Percentiles rank a stretch among this genome's conserved stretches.
These are phyloP conservation scores for Limnanthes douglasii DNA, from an alignment of 345 rosid genomes.

Conservation along the genomic window DNA sequence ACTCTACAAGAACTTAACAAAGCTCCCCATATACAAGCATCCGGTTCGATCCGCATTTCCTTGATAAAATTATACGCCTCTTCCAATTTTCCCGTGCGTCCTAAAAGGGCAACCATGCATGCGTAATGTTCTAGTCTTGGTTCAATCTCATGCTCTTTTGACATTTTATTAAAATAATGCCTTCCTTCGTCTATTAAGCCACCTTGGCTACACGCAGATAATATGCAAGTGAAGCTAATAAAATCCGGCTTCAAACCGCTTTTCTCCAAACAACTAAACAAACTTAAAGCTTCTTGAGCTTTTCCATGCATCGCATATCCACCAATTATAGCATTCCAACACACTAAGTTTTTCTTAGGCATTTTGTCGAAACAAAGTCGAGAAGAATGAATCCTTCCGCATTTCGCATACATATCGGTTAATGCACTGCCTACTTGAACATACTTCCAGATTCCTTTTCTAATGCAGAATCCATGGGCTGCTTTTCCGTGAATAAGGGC, in stretches of 20 bases:
- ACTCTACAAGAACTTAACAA: conserved; percentile 56
- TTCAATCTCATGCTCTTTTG: conserved; percentile 29
- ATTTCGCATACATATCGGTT: conserved; percentile 70
- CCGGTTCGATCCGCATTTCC: conserved; percentile 47
- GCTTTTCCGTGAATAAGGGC: conserved; percentile 47
- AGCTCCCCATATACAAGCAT: conserved; percentile 75
- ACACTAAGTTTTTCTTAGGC: conserved; percentile 39
- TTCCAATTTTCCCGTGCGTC: conserved; percentile 50
- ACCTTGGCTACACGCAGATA: conserved; percentile 59
- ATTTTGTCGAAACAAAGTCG: conserved; percentile 37
- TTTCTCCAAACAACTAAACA: conserved; percentile 36
- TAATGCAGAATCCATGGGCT: conserved; percentile 37
- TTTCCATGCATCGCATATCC: conserved; percentile 71
- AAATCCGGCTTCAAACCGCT: conserved; percentile 38
- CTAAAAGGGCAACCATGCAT: conserved; percentile 64
- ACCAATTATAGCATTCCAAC: conserved; percentile 63
- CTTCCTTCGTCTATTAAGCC: conserved; percentile 42
- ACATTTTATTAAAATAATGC: conserved; percentile 35
- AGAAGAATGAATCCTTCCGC: conserved; percentile 45
- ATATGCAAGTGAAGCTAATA: conserved; percentile 39
- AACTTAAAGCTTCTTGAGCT: conserved; percentile 31
- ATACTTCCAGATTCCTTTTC: conserved; percentile 25
- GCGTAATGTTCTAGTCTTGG: conserved; percentile 62
- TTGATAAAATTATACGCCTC: conserved; percentile 49
- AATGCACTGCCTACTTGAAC: conserved; percentile 53